Evolutionary conservation across 2,329 filamentous ascomycete genomes (phyloP).

Genomic region (Botrytis porri): DNA sequence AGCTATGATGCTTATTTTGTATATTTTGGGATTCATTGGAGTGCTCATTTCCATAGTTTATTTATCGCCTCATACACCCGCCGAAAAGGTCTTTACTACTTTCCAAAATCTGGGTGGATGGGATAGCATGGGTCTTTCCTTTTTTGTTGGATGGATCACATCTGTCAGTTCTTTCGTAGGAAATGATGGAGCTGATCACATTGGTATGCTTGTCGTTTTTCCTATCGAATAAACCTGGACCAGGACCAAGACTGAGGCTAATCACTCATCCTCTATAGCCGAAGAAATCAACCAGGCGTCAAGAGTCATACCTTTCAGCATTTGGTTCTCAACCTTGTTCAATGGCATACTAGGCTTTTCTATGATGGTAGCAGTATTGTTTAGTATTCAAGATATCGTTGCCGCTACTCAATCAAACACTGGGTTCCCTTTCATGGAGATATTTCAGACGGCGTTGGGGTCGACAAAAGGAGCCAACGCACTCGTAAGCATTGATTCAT

Average conservation of each 20-base stretch:
- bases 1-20: slow-evolving; percentile 12
- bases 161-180: background rate
- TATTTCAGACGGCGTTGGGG: slow-evolving; percentile 1
- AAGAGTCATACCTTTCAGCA: slow-evolving; percentile 19
- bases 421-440: slow-evolving; percentile 18
- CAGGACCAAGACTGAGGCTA: background rate
- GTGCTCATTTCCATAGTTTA: slow-evolving; percentile 18
- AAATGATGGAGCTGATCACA: slow-evolving; percentile 12
- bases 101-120: slow-evolving; percentile 19
- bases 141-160: slow-evolving; percentile 10
- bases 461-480: slow-evolving; percentile 10
- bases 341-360: slow-evolving; percentile 21
- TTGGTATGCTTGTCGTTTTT: background rate
- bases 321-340: slow-evolving; percentile 13
- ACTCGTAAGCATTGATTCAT: background rate
- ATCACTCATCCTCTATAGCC: background rate
- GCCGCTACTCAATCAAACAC: background rate
- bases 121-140: slow-evolving; percentile 17
- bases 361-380: slow-evolving; percentile 22
- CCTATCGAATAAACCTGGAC: background rate
- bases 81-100: slow-evolving; percentile 16
- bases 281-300: slow-evolving; percentile 20
- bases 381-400: slow-evolving; percentile 8
- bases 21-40: slow-evolving; percentile 20
- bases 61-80: slow-evolving; percentile 23